Conservation (phyloP, 148 eudicot genomes). For the Dysphania ambrosioides region DNA sequence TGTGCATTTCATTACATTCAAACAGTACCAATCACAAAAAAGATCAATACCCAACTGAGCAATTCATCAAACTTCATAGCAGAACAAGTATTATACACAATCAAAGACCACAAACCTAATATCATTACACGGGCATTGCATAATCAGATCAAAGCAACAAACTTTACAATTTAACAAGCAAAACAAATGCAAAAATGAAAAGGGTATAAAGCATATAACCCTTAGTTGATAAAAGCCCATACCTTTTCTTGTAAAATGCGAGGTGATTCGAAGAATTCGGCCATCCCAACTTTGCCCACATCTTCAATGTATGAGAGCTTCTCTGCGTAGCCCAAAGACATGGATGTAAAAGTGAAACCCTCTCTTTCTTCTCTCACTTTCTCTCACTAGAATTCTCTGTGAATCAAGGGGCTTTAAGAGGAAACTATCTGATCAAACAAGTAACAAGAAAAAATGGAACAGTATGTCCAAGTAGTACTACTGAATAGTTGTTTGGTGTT, state of each 20-base stretch:
- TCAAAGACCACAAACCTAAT: constrained; percentile 23
- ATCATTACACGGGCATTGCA: constrained; percentile 25
- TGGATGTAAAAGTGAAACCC: constrained; percentile 31
- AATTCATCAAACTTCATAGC: background rate
- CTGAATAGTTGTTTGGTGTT: constrained; percentile 5
- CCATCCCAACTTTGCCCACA: constrained; percentile 83
- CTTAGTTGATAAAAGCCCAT: constrained; percentile 1
- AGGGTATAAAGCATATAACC: constrained; percentile 6
- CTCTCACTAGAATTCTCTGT: background rate
- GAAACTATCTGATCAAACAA: constrained; percentile 16
- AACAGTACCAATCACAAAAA: background rate
- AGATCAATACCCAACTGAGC: background rate
- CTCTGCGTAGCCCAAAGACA: constrained; percentile 87
- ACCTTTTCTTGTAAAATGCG: constrained; percentile 56
- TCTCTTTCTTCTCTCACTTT: too few relatives aligned
- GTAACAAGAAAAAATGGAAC: background rate
- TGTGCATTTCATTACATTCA: background rate
- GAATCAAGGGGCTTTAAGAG: background rate
- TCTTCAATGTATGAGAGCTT: constrained; percentile 81
- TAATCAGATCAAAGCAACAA: constrained; percentile 25
- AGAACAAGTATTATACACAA: background rate
- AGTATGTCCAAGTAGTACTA: background rate
- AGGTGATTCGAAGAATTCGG: constrained; percentile 65
- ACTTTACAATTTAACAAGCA: constrained; percentile 6
- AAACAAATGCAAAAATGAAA: constrained; percentile 16